Percentiles rank a stretch among this genome's conserved stretches.
Conservation (phyloP, 257 asterid species). For the Avicennia marina region DNA sequence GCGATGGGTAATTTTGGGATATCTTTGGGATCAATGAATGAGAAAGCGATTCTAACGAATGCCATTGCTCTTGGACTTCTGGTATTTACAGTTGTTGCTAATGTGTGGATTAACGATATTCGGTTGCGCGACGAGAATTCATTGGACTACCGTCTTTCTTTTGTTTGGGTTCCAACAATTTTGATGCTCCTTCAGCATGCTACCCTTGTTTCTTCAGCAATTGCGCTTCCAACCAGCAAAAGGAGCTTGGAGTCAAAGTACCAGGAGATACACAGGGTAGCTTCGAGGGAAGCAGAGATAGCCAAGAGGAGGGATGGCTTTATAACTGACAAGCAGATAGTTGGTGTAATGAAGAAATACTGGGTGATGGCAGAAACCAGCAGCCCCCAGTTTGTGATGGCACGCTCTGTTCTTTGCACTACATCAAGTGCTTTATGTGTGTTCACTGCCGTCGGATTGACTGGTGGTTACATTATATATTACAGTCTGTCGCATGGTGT, state of each 20-base stretch:
- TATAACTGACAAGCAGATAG: conserved; percentile 6
- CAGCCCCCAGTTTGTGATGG: conserved; percentile 39
- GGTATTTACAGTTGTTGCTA: conserved; percentile 5
- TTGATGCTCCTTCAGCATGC: neutral
- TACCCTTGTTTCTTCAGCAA: neutral
- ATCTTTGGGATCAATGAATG: conserved; percentile 18
- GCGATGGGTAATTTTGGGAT: conserved; percentile 10
- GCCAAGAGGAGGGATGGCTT: neutral
- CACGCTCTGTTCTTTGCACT: too few species aligned
- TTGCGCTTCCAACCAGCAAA: conserved; percentile 17
- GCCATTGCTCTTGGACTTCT: conserved; percentile 9
- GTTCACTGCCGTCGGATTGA: conserved; percentile 1
- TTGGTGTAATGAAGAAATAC: conserved; percentile 12
- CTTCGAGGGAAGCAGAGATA: neutral
- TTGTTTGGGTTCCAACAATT: neutral
- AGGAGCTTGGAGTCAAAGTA: conserved; percentile 13
- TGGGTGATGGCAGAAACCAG: conserved; percentile 40
- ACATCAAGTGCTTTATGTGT: conserved; percentile 17
- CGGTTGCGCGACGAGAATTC: neutral
- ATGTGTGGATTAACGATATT: conserved; percentile 1
- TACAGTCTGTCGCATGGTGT: neutral
- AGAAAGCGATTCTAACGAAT: conserved; percentile 10
- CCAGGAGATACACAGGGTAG: conserved; percentile 13
- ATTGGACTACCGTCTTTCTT: too few species aligned
- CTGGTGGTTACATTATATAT: neutral